A percentile compares a stretch with the other conserved stretches of the same genome.
Conservation (phyloP, 306 rosid genomes). For the Rubus parviflorus region DNA sequence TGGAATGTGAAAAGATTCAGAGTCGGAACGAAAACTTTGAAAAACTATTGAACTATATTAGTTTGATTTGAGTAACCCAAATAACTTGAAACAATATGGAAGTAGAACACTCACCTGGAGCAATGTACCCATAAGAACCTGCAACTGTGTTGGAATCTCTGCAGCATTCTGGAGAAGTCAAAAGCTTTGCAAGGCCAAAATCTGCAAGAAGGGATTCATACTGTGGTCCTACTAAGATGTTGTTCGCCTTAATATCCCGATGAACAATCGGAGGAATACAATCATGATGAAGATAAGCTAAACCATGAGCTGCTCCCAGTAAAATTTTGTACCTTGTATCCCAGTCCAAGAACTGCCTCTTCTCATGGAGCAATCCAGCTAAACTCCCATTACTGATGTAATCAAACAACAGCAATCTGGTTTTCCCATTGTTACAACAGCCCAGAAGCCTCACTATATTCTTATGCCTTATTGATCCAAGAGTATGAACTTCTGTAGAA, state of each 20-base stretch:
- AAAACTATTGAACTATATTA: background rate
- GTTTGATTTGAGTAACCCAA: constrained; percentile 5
- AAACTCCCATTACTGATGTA: constrained; percentile 85
- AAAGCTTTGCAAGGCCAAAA: constrained; percentile 83
- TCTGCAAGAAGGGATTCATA: constrained; percentile 86
- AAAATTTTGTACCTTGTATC: constrained; percentile 85
- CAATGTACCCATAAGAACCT: constrained; percentile 94
- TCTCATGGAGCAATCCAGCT: constrained; percentile 69
- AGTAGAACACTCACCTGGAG: constrained; percentile 68
- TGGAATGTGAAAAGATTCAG: background rate
- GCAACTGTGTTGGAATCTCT: constrained; percentile 66
- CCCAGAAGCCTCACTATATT: constrained; percentile 91
- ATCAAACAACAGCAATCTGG: constrained; percentile 82
- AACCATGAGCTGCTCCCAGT: constrained; percentile 85
- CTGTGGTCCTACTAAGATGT: constrained; percentile 85
- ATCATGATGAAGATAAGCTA: constrained; percentile 95
- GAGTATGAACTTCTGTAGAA: constrained; percentile 76
- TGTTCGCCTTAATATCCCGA: constrained; percentile 82
- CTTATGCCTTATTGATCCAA: constrained; percentile 89
- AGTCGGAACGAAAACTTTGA: background rate
- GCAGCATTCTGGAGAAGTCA: constrained; percentile 59
- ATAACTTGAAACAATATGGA: constrained; percentile 6
- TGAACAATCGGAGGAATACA: constrained; percentile 88
- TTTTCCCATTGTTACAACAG: constrained; percentile 74
- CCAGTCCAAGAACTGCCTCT: constrained; percentile 88